phyloP scores from a whole-genome alignment of 2,329 filamentous ascomycete species.

The Sclerotinia trifoliorum region DNA sequence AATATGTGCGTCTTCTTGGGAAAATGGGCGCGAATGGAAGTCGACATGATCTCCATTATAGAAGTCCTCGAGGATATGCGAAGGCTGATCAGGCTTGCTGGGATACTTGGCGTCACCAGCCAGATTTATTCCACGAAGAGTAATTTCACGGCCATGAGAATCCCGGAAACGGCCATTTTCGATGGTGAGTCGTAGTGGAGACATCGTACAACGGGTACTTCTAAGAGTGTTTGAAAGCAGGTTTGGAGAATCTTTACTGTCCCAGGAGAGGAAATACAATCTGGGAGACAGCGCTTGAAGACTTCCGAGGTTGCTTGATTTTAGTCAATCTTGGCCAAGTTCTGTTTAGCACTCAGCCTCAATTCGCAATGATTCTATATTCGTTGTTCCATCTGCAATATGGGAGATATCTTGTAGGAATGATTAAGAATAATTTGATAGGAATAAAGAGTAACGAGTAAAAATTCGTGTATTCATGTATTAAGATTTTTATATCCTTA shows the following conservation, averaged over 20 bases:
- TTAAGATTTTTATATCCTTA: background rate
- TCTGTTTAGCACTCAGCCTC: background rate
- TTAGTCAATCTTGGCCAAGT: background rate
- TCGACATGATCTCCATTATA: slow-evolving; percentile 91
- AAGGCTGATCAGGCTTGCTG: slow-evolving; percentile 75
- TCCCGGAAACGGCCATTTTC: slow-evolving; percentile 86
- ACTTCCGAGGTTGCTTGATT: background rate
- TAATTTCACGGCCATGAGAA: slow-evolving; percentile 75
- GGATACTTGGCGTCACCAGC: slow-evolving; percentile 90
- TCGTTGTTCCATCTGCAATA: background rate
- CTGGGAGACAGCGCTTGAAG: background rate
- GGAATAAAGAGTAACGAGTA: background rate
- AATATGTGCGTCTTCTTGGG: slow-evolving; percentile 74
- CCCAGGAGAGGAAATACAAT: background rate
- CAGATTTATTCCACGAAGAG: slow-evolving; percentile 90
- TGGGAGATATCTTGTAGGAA: background rate
- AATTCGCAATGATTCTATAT: background rate
- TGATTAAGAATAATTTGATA: background rate
- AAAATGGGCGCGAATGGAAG: slow-evolving; percentile 84
- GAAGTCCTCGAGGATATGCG: slow-evolving; percentile 74
- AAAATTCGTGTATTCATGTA: background rate
- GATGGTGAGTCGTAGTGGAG: slow-evolving; percentile 73
- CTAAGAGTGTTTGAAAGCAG: background rate
- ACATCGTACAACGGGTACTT: slow-evolving; percentile 52
- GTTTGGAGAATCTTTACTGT: background rate